Base-by-base conservation (phyloP, 345 rosid genomes). In the Arabis alpina region DNA sequence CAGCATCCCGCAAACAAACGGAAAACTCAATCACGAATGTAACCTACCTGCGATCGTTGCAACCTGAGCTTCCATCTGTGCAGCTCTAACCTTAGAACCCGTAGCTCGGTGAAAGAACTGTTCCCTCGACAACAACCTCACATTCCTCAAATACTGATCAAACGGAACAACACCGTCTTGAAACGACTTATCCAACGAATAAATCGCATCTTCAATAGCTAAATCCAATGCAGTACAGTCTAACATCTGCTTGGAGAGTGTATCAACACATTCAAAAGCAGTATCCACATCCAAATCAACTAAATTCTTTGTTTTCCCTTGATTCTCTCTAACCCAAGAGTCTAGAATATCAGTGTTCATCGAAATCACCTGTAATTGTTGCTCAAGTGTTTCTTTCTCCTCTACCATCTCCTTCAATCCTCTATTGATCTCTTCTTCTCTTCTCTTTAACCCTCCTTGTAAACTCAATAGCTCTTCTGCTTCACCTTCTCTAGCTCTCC, bases 1-100 rank as follows among this genome's bases (percentile, higher is more conserved):
- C 78, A 65, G 87, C 80, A 74, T 91, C 86, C 90, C 80, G 24
- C 72, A 16, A 87, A 34, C 11, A 28, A 15, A 11, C 39, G 10
- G 10, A 68, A 73, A 76, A 88, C 85, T 72, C 80, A 88, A 45
- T 76, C 72, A 76, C 37, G 76, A 76, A 49, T 66, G 77, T 28
- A 66, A 72, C 70, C 97, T 81, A 61, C 96, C 85, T 27, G 99
- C 95, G 81, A 94, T 91, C 4, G 75, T 77, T 27, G 90, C 84
- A 78, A 94, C 89, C 81, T 87, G 98, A 56, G 90, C 91, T 76
- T 94, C 98, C 98, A 94, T 87, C 82, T 94, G 98, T 10, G 79
- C 88, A 0, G 93, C 93, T 72, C 99, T 80, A 54, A 91, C 89
- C 81, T 94, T 94, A 0, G 91, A 83, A 4, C 81, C 91, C 0